These are phyloP conservation scores for Linderina pennispora DNA, from an alignment of 192 early-diverging fungal genomes.

Conservation along the genomic window DNA sequence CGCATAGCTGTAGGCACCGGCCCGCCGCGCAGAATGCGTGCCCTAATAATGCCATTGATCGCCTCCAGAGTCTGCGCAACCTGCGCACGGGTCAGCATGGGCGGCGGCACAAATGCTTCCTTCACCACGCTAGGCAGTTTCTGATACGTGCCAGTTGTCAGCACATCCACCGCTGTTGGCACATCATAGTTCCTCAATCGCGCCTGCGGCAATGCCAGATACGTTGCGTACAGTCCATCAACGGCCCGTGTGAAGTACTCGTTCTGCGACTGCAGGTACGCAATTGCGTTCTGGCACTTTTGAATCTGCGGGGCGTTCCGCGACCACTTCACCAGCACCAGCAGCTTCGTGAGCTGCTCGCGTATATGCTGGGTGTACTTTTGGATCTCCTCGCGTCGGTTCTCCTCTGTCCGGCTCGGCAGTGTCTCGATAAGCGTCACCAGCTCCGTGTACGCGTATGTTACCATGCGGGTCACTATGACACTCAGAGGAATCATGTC, in stretches of 20 bases:
- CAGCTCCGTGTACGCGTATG: conserved; percentile 61
- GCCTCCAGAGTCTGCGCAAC: conserved; percentile 54
- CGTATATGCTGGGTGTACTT: conserved; percentile 57
- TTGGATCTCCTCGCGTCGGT: conserved; percentile 58
- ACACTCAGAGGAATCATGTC: conserved; percentile 57
- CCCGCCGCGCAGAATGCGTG: conserved; percentile 67
- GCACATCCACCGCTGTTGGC: conserved; percentile 74
- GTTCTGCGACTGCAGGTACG: conserved; percentile 59
- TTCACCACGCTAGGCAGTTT: conserved; percentile 71
- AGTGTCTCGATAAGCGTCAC: conserved; percentile 60
- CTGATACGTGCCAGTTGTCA: conserved; percentile 78
- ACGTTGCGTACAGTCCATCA: conserved; percentile 53
- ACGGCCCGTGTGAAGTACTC: conserved; percentile 52
- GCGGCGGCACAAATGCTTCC: conserved; percentile 54
- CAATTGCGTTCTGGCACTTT: conserved; percentile 61
- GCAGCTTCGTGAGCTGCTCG: conserved; percentile 62
- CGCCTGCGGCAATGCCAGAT: conserved; percentile 47
- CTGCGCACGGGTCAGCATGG: conserved; percentile 51
- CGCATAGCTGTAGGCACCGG: conserved; percentile 62
- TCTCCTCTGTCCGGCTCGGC: conserved; percentile 50
- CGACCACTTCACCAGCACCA: conserved; percentile 74
- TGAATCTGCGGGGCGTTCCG: conserved; percentile 61
- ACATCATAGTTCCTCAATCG: conserved; percentile 79
- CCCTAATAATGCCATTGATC: conserved; percentile 65
- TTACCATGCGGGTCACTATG: conserved; percentile 56